Evolutionary conservation across 2,329 filamentous ascomycete genomes (phyloP).

Genomic region (Raffaelea albimanens): DNA sequence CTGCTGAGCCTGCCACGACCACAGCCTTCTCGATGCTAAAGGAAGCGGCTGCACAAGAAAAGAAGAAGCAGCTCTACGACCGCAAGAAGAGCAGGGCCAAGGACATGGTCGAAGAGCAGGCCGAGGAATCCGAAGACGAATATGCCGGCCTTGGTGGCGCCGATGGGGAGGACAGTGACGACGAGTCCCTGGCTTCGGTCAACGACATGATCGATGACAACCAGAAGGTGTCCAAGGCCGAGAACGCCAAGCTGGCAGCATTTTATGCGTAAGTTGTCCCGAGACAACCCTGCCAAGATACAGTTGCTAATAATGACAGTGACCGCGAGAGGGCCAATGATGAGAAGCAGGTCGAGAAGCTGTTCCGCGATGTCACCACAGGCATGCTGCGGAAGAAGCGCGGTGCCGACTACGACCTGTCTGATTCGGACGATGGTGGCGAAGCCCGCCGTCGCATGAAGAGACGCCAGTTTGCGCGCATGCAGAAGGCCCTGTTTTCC

Average conservation of each 20-base stretch:
- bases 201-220: constrained; percentile 88
- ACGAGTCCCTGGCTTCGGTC: constrained; percentile 62
- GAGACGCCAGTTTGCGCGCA: constrained; percentile 78
- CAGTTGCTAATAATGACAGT: constrained; percentile 30
- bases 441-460: constrained; percentile 72
- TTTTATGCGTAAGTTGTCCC: constrained; percentile 79
- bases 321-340: constrained; percentile 72
- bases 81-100: constrained; percentile 82
- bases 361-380: constrained; percentile 87
- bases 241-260: constrained; percentile 74
- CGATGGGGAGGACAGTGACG: constrained; percentile 76
- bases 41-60: constrained; percentile 19
- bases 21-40: constrained; percentile 20
- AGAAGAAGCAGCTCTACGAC: constrained; percentile 50
- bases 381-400: constrained; percentile 79
- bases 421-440: constrained; percentile 82
- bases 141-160: constrained; percentile 88
- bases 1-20: neutral
- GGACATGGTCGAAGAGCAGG: constrained; percentile 83
- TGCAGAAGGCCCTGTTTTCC: constrained; percentile 78
- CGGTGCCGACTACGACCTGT: constrained; percentile 72
- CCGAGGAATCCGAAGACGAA: constrained; percentile 96
- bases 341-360: constrained; percentile 79
- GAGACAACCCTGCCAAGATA: neutral
- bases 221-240: constrained; percentile 60